Conservation (phyloP, 495 filamentous ascomycete species). For the Jackrogersella minutella region DNA sequence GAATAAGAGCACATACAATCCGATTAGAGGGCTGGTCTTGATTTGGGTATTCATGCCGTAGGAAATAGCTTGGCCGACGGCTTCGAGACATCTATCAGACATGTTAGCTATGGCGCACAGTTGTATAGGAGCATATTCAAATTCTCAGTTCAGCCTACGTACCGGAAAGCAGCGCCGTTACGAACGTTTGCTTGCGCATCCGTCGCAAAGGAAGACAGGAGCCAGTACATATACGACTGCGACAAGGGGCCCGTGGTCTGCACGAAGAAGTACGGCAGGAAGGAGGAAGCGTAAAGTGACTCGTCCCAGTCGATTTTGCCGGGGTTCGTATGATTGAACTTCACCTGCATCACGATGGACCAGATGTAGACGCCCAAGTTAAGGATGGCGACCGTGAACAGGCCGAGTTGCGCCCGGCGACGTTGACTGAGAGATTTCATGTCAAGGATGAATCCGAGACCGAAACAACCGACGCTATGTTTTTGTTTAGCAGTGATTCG, state of each 20-base stretch:
- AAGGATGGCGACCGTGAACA: constrained; percentile 34
- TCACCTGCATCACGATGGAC: constrained; percentile 34
- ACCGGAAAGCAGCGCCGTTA: constrained; percentile 36
- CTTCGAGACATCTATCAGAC: constrained; percentile 27
- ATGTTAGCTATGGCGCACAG: background rate
- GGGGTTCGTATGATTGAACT: constrained; percentile 23
- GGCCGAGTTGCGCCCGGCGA: constrained; percentile 31
- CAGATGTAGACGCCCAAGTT: constrained; percentile 37
- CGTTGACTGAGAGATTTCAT: constrained; percentile 35
- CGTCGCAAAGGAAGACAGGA: constrained; percentile 35
- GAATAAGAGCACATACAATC: constrained; percentile 23
- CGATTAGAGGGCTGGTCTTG: constrained; percentile 22
- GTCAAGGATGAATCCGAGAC: constrained; percentile 37
- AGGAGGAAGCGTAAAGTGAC: constrained; percentile 25
- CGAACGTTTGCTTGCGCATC: constrained; percentile 34
- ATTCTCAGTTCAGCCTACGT: background rate
- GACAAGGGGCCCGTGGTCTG: constrained; percentile 36
- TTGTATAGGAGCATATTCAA: background rate
- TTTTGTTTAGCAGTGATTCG: constrained; percentile 3
- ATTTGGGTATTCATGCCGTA: constrained; percentile 38
- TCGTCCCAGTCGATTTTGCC: constrained; percentile 38
- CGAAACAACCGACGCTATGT: constrained; percentile 30
- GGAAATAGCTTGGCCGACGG: constrained; percentile 35
- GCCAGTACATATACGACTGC: constrained; percentile 40
- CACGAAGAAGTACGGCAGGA: constrained; percentile 39